Evolutionary conservation across 2,329 filamentous ascomycete species (phyloP), one percentile per base, ranked within the genome.

Genomic region (Aspergillus chevalieri): DNA sequence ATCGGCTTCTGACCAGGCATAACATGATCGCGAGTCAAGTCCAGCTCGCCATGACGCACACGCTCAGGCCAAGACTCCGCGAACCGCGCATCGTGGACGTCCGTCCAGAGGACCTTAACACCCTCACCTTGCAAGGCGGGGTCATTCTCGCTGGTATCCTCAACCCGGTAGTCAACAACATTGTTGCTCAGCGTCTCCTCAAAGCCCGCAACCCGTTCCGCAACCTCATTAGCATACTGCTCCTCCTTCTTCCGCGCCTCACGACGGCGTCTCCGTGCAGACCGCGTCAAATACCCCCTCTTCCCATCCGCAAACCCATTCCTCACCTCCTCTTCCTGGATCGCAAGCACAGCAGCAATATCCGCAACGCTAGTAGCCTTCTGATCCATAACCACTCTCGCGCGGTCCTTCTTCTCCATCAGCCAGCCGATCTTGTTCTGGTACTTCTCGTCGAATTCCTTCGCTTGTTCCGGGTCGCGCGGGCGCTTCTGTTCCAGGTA

Each of bases 351-450:
- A 17, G 78, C 76, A 1, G 81, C 80, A 21, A 83, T 62, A 59
- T 85, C 82, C 4, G 81, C 82, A 17, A 83, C 74, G 41, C 73
- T 76, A 49, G 81, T 84, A n/a, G 79, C 80, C 63, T 80, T 82
- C 62, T 85, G 82, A 59, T 85, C 72, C 80, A 84, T 83, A 42
- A 84, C 69, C 42, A 70, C 70, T 48, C 71, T 71, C n/a, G 75
- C 76, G 19, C 77, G 70, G 52, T 75, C 62, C 52, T 74, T 74
- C 64, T 78, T 76, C 54, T 73, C 61, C 58, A 75, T 67, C 39
- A 75, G 55, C 50, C 68, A 63, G 22, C 71, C 70, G 50, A 74
- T 65, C 57, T 74, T 70, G 56, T 68, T 59, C 51, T 58, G 56
- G 58, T 63, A 65, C 50, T 72, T 64, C 50, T 72, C 57, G 50